phyloP scores from a whole-genome alignment of 495 filamentous ascomycete species.

The Aspergillus saccharolyticus region DNA sequence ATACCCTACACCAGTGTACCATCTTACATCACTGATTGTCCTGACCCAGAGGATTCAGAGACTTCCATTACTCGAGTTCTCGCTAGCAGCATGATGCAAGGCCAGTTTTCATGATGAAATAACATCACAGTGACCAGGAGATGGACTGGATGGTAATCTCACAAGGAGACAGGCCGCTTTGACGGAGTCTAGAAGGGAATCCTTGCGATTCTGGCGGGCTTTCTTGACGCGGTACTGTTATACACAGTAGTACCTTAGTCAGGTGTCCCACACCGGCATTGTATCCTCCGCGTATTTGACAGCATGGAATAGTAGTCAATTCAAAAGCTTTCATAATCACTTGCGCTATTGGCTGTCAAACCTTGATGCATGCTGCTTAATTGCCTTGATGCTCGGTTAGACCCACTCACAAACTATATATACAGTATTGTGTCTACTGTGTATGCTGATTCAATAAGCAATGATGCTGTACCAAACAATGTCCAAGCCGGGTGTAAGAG shows the following conservation, averaged over 20 bases:
- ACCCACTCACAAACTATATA: background rate
- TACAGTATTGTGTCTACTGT: no score
- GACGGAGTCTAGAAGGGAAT: no score
- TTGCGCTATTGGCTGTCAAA: background rate
- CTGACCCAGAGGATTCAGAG: background rate
- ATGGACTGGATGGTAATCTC: background rate
- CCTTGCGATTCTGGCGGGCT: no score
- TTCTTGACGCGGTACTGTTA: no score
- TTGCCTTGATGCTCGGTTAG: background rate
- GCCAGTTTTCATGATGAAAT: background rate
- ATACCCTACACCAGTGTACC: constrained; percentile 30
- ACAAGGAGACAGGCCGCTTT: no score
- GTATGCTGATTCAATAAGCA: background rate
- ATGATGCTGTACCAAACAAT: no score
- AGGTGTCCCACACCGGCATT: no score
- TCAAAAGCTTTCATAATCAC: no score
- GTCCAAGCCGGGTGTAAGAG: no score
- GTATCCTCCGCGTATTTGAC: no score
- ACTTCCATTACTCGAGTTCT: background rate
- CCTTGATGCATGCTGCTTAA: background rate
- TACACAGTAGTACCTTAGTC: no score
- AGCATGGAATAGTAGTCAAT: no score
- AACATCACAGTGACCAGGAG: background rate
- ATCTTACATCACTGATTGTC: constrained; percentile 16
- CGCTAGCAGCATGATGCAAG: background rate